Evolutionary conservation across 352 stramenopile genomes (phyloP), one percentile per base, ranked within the genome.

Genomic region (Thalassiosira gravida): DNA sequence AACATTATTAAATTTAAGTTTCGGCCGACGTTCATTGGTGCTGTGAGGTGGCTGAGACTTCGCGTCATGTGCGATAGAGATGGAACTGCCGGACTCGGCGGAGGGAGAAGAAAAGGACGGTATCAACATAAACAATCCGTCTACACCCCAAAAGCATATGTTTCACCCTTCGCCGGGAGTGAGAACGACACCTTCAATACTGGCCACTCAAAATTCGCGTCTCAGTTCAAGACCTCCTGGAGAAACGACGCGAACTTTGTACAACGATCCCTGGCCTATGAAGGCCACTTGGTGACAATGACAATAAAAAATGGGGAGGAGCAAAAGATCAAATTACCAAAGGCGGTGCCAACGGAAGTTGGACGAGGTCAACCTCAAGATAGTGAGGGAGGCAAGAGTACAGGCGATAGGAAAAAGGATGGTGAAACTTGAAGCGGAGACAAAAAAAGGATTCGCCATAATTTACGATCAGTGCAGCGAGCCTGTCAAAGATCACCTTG

Each of bases 1-100:
- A 62, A 62, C 53, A 62, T 62, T 42, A 62, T 62, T 62, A 39
- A 62, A 22, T 5, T 16, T 35, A 62, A 62, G 25, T 16, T 14
- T 30, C 5, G 18, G 22, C 6, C 2, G 22, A 62, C 5, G 14
- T n/a, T 14, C 42, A n/a, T 22, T 52, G 5, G 42, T 52, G 53
- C 53, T 14, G 20, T 11, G 32, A 39, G 32, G 22, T 14, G 32
- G 9, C 53, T 9, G 24, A 39, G n/a, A n/a, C n/a, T n/a, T n/a
- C 14, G 53, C n/a, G 27, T 32, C 53, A 62, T 16, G 11, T 18
- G 11, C 25, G 53, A 32, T 1, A 37, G 22, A 39, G 25, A 24
- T 24, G 50, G 6, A 29, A 11, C 50, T 3, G 20, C 24, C 24
- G 53, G 53, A 37, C 16, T 18, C 3, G 53, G 53, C 20, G 20